Evolutionary conservation across 2,329 filamentous ascomycete genomes (phyloP).

Genomic region (Epichloe festucae): DNA sequence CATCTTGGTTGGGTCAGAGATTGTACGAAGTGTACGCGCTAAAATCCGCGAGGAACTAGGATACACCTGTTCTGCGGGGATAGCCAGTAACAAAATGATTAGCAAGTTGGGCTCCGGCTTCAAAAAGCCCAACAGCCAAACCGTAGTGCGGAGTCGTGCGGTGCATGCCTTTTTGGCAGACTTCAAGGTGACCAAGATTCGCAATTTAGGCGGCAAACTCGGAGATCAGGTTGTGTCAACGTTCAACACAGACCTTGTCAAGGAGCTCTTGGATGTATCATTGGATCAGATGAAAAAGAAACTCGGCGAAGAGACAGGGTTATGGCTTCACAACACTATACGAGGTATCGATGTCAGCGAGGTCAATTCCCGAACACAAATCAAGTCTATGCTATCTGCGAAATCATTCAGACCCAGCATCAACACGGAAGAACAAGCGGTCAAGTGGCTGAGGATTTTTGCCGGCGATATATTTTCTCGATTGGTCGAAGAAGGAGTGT

Average conservation of each 20-base stretch:
- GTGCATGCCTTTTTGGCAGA: conserved; percentile 63
- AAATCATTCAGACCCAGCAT: conserved; percentile 88
- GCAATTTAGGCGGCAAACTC: conserved; percentile 88
- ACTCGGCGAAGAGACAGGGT: conserved; percentile 71
- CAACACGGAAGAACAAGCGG: conserved; percentile 62
- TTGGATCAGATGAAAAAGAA: conserved; percentile 65
- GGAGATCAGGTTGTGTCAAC: conserved; percentile 73
- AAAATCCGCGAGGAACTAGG: conserved; percentile 56
- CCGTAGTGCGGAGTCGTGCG: conserved; percentile 79
- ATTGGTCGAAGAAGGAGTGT: conserved; percentile 77
- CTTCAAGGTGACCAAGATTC: conserved; percentile 90
- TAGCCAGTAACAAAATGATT: conserved; percentile 87
- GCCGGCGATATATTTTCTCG: conserved; percentile 81
- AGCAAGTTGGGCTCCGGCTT: conserved; percentile 85
- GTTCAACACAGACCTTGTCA: conserved; percentile 70
- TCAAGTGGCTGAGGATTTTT: conserved; percentile 83
- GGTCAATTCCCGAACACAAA: conserved; percentile 80
- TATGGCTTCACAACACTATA: conserved; percentile 75
- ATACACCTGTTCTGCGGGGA: conserved; percentile 85
- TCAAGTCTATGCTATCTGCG: conserved; percentile 94
- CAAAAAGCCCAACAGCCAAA: conserved; percentile 91
- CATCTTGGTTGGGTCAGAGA: conserved; percentile 77
- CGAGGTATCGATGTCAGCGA: conserved; percentile 78
- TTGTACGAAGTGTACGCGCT: conserved; percentile 62
- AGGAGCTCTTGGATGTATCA: conserved; percentile 59